Evolutionary conservation across 495 filamentous ascomycete genomes (phyloP).

Genomic region (Neurospora intermedia): DNA sequence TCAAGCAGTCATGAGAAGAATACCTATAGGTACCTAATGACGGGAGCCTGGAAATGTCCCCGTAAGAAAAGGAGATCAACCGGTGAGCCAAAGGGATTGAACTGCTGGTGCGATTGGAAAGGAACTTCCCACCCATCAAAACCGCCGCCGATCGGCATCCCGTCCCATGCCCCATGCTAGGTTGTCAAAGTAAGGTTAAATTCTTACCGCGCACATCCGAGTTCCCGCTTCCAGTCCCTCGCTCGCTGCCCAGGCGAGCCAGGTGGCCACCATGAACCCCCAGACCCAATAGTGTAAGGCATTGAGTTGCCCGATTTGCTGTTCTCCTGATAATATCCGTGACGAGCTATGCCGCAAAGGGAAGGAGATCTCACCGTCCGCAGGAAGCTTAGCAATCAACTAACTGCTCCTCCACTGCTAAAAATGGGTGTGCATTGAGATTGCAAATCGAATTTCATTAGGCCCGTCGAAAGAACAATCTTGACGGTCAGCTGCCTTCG

Average conservation of each 20-base stretch:
- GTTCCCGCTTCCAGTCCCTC: background rate
- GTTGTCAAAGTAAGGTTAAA: slow-evolving; percentile 1
- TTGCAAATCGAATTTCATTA: background rate
- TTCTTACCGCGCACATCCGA: background rate
- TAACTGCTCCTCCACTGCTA: background rate
- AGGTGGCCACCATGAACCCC: background rate
- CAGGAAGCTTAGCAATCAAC: background rate
- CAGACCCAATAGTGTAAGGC: background rate
- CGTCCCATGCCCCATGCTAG: background rate
- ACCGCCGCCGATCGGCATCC: background rate
- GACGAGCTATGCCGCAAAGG: background rate
- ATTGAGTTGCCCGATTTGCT: background rate
- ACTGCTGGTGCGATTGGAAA: background rate
- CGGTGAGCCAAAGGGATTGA: background rate
- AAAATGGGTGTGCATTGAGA: background rate
- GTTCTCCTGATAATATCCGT: background rate
- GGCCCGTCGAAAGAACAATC: background rate
- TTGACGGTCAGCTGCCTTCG: background rate
- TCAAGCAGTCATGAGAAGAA: background rate
- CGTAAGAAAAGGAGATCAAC: background rate
- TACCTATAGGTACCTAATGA: background rate
- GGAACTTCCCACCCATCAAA: background rate
- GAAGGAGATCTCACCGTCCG: background rate
- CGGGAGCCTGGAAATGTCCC: background rate
- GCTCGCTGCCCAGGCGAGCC: background rate